Percentiles rank a stretch among this genome's conserved stretches.
phyloP scores from a whole-genome alignment of 805 yeast species.

The Cyberlindnera saturnus region DNA sequence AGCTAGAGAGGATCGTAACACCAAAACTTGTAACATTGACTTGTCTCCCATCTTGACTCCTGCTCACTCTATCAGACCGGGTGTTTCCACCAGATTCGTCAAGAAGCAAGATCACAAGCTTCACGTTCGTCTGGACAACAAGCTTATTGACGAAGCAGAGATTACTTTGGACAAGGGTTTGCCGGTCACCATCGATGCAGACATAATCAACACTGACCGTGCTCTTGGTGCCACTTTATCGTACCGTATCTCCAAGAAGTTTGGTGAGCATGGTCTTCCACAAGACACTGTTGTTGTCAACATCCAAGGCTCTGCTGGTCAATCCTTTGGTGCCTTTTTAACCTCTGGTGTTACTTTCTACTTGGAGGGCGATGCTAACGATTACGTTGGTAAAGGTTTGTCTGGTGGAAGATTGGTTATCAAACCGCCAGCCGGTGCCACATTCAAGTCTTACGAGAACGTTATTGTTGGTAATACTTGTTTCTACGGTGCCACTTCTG shows the following conservation, averaged over 20 bases:
- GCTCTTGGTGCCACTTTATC: constrained; percentile 93
- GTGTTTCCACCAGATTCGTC: constrained; percentile 89
- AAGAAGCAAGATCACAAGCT: constrained; percentile 91
- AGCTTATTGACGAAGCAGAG: constrained; percentile 93
- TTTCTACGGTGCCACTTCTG: constrained; percentile 96
- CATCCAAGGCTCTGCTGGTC: constrained; percentile 92
- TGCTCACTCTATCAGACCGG: constrained; percentile 93
- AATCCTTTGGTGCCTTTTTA: constrained; percentile 95
- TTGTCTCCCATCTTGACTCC: constrained; percentile 93
- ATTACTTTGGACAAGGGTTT: constrained; percentile 92
- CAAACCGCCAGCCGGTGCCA: constrained; percentile 81
- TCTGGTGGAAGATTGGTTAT: constrained; percentile 93
- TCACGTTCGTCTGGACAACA: constrained; percentile 91
- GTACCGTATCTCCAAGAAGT: constrained; percentile 86
- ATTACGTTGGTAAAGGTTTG: constrained; percentile 95
- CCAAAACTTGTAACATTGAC: constrained; percentile 88
- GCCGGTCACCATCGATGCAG: constrained; percentile 90
- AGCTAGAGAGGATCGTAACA: constrained; percentile 81
- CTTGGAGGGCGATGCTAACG: constrained; percentile 96
- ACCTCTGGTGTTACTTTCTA: constrained; percentile 95
- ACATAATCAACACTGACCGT: constrained; percentile 93
- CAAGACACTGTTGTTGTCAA: constrained; percentile 94
- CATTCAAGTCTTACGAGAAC: constrained; percentile 91
- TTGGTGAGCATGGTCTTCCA: constrained; percentile 91
- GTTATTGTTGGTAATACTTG: constrained; percentile 96